A percentile compares a stretch with the other conserved stretches of the same genome.
These are phyloP conservation scores for Cladosporium phlei DNA, from an alignment of 2,329 filamentous ascomycete species.

Conservation along the genomic window DNA sequence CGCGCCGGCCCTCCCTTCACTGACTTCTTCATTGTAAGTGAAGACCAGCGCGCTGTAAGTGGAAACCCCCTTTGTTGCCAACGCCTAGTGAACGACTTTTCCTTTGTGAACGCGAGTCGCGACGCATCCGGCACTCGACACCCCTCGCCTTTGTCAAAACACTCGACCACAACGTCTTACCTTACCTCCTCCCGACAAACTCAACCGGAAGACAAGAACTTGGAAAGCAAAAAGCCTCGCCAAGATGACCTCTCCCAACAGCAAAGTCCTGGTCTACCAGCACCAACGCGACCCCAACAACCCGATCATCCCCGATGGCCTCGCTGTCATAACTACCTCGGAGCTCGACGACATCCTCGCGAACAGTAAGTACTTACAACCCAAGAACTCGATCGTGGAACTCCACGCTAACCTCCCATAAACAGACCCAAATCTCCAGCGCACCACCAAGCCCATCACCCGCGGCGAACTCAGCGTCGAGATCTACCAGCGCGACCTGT, in stretches of 20 bases:
- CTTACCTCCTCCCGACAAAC: too few species aligned
- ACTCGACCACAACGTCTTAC: too few species aligned
- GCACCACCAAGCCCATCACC: constrained; percentile 17
- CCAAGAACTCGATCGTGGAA: neutral
- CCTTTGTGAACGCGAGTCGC: neutral
- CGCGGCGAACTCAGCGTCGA: constrained; percentile 15
- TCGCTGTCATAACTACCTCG: constrained; percentile 14
- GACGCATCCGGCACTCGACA: too few species aligned
- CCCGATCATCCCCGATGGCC: constrained; percentile 16
- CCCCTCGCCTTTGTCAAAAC: neutral
- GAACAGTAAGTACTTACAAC: constrained; percentile 1
- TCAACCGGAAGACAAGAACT: too few species aligned
- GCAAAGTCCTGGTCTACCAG: constrained; percentile 25
- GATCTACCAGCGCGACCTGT: constrained; percentile 21
- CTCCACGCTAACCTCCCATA: neutral
- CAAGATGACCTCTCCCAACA: constrained; percentile 10
- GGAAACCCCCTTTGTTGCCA: too few species aligned
- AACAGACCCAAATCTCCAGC: constrained; percentile 20
- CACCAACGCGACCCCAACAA: constrained; percentile 14
- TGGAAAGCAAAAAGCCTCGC: too few species aligned
- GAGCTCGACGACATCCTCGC: constrained; percentile 18
- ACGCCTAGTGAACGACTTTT: neutral
- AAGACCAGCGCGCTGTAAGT: too few species aligned
- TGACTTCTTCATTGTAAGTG: too few species aligned
- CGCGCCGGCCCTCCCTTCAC: too few species aligned